A percentile compares a stretch with the other conserved stretches of the same genome.
Evolutionary conservation across 306 rosid species (phyloP).

Genomic region (Dalbergia cultrata): DNA sequence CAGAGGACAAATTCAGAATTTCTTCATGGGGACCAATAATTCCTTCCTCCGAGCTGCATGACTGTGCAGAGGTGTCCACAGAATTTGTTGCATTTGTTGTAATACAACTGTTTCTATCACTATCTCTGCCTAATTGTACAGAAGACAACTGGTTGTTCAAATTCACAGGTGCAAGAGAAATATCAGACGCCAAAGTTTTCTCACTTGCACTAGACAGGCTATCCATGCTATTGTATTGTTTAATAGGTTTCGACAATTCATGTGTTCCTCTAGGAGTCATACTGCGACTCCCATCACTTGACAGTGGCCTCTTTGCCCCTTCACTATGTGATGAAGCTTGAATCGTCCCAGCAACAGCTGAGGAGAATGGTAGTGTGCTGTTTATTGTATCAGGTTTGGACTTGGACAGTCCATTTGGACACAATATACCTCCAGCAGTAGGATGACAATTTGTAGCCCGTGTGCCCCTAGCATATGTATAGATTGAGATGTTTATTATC

Average conservation of each 20-base stretch:
- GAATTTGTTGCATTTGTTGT: conserved; percentile 54
- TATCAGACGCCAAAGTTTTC: conserved; percentile 57
- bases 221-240: conserved; percentile 62
- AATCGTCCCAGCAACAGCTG: conserved; percentile 64
- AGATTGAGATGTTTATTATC: conserved; percentile 14
- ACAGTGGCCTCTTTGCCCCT: conserved; percentile 57
- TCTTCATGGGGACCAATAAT: conserved; percentile 59
- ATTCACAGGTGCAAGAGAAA: conserved; percentile 50
- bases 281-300: conserved; percentile 60
- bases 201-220: conserved; percentile 56
- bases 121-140: conserved; percentile 57
- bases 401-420: conserved; percentile 66
- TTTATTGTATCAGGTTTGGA: conserved; percentile 63
- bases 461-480: conserved; percentile 69
- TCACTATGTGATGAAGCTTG: conserved; percentile 59
- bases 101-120: conserved; percentile 59
- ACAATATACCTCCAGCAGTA: conserved; percentile 55
- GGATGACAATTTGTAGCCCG: conserved; percentile 71
- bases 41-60: conserved; percentile 65
- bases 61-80: conserved; percentile 55
- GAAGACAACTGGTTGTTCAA: conserved; percentile 58
- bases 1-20: conserved; percentile 66
- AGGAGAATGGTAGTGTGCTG: conserved; percentile 60
- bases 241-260: conserved; percentile 62
- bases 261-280: conserved; percentile 54